These are phyloP conservation scores for Penicillium herquei DNA, from an alignment of 495 filamentous ascomycete genomes.

Conservation along the genomic window DNA sequence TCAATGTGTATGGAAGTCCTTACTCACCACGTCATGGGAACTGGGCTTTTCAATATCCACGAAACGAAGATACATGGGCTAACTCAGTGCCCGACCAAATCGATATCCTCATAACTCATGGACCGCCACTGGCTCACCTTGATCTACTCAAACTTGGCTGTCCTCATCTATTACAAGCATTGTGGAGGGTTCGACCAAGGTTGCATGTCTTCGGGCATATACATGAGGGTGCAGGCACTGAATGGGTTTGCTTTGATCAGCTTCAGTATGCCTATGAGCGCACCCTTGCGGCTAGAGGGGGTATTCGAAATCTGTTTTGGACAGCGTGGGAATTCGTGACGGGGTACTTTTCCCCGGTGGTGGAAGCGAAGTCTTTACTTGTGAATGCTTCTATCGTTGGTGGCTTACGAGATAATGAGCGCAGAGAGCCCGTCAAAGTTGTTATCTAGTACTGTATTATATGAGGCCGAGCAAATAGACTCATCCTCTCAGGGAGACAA, in stretches of 20 bases:
- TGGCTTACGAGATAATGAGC: conserved; percentile 25
- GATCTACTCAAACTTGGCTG: conserved; percentile 60
- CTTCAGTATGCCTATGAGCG: conserved; percentile 22
- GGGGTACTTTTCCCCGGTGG: not conserved
- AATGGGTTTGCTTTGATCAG: conserved; percentile 18
- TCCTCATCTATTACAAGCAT: conserved; percentile 55
- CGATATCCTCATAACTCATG: conserved; percentile 77
- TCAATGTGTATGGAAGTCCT: conserved; percentile 56
- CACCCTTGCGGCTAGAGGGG: conserved; percentile 18
- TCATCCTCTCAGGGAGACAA: too few species aligned
- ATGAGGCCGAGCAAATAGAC: too few species aligned
- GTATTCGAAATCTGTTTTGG: conserved; percentile 13
- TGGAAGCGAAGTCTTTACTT: conserved; percentile 26
- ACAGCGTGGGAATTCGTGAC: conserved; percentile 16
- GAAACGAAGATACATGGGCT: conserved; percentile 24
- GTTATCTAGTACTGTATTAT: not conserved
- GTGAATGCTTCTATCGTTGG: conserved; percentile 26
- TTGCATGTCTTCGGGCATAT: conserved; percentile 79
- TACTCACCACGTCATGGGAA: conserved; percentile 50
- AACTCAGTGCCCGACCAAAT: conserved; percentile 58
- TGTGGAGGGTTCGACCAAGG: conserved; percentile 64
- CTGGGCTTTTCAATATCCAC: conserved; percentile 50
- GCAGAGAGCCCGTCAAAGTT: conserved; percentile 6
- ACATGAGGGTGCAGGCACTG: conserved; percentile 59
- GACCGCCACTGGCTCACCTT: conserved; percentile 56